A percentile compares a stretch with the other conserved stretches of the same genome.
These are phyloP conservation scores for Monosporascus cannonballus DNA, from an alignment of 2,329 filamentous ascomycete species.

Conservation along the genomic window DNA sequence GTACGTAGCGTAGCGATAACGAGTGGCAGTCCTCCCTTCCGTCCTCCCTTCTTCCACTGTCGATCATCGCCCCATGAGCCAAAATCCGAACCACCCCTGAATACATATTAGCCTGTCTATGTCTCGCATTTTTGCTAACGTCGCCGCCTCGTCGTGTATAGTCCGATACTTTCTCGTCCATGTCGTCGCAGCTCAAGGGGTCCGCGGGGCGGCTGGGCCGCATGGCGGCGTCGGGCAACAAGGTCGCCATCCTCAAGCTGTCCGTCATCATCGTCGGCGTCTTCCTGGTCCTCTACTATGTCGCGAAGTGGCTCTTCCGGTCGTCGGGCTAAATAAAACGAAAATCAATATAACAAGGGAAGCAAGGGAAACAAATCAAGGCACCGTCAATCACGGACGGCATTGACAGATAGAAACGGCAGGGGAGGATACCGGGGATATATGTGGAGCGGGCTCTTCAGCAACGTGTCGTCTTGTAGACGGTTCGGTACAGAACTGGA, in stretches of 20 bases:
- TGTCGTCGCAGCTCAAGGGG: slow-evolving; percentile 76
- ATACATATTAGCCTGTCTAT: no score
- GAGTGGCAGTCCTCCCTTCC: background rate
- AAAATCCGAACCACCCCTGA: background rate
- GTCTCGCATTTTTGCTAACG: no score
- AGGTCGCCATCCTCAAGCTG: slow-evolving; percentile 83
- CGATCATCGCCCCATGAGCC: background rate
- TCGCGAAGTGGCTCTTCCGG: slow-evolving; percentile 58
- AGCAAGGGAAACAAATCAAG: background rate
- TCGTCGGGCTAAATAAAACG: background rate
- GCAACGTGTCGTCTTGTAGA: no score
- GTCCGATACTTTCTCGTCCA: slow-evolving; percentile 86
- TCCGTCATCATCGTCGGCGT: slow-evolving; percentile 71
- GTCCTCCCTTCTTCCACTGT: background rate
- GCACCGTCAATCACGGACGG: background rate
- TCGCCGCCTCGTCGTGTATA: slow-evolving; percentile 26
- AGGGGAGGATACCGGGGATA: no score
- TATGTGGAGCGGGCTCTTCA: no score
- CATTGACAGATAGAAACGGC: background rate
- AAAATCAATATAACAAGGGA: background rate
- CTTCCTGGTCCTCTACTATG: slow-evolving; percentile 72
- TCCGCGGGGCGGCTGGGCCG: slow-evolving; percentile 75
- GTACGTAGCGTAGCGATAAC: slow-evolving; percentile 42
- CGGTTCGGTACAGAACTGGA: no score
- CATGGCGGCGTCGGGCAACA: slow-evolving; percentile 89